Conservation (phyloP, 2,329 filamentous ascomycete genomes). For the Calonectria ilicicola region DNA sequence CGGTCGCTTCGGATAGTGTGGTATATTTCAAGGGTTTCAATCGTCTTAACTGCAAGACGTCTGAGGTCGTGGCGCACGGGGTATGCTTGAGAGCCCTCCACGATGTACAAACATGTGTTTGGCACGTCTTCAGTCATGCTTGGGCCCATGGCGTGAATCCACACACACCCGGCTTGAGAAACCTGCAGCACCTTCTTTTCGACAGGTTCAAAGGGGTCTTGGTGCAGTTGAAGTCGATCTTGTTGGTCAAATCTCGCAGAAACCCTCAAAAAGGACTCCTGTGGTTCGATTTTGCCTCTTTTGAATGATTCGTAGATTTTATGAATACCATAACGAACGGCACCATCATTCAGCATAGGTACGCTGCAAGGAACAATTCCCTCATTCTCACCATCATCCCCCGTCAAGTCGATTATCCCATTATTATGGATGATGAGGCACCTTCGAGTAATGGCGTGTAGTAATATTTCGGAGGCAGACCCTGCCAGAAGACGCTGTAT, state of each 20-base stretch:
- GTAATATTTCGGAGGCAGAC: not conserved
- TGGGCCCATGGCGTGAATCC: not conserved
- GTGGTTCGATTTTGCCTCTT: not conserved
- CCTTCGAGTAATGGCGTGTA: not conserved
- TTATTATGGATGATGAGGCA: not conserved
- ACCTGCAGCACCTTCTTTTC: not conserved
- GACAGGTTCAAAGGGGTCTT: not conserved
- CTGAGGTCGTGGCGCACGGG: not conserved
- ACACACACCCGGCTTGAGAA: not conserved
- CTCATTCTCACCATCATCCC: not conserved
- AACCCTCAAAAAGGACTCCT: conserved; percentile 2
- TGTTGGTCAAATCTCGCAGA: not conserved
- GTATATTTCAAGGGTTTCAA: not conserved
- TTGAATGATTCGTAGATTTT: conserved; percentile 2
- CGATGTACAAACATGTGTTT: not conserved
- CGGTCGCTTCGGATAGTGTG: not conserved
- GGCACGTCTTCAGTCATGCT: not conserved
- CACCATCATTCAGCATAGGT: not conserved
- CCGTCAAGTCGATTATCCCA: not conserved
- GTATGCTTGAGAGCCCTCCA: not conserved
- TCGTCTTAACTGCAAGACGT: not conserved
- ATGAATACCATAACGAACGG: not conserved
- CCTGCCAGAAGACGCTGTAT: not conserved
- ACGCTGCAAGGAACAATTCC: not conserved
- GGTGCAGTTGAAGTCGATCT: not conserved